Evolutionary conservation across 1,284 basidiomycete genomes (phyloP).

Genomic region (Naganishia sp.): DNA sequence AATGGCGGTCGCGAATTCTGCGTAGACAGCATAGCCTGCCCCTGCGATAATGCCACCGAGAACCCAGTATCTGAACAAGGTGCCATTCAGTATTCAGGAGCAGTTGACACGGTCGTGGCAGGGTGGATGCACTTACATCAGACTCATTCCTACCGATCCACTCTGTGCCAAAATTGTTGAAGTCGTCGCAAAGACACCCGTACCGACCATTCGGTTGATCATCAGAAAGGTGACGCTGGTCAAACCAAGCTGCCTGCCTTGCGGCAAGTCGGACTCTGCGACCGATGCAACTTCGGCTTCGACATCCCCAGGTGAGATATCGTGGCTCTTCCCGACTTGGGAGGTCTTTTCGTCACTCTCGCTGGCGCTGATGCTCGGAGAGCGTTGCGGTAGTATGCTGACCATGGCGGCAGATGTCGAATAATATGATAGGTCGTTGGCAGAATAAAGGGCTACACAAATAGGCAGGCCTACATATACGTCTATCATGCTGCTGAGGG

Average conservation of each 20-base stretch:
- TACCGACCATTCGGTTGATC: slow-evolving; percentile 31
- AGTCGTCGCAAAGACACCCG: slow-evolving; percentile 31
- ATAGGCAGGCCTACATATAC: too few species aligned
- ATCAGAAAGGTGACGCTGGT: slow-evolving; percentile 25
- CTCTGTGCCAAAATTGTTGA: slow-evolving; percentile 27
- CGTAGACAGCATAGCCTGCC: slow-evolving; percentile 27
- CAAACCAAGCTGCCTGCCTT: slow-evolving; percentile 24
- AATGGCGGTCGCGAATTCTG: slow-evolving; percentile 27
- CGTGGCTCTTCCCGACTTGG: slow-evolving; percentile 15
- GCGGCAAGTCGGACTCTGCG: slow-evolving; percentile 4
- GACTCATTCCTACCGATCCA: slow-evolving; percentile 27
- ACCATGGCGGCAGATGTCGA: background rate
- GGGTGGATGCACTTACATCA: slow-evolving; percentile 7
- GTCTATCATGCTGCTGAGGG: too few species aligned
- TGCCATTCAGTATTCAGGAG: background rate
- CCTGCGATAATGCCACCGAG: slow-evolving; percentile 28
- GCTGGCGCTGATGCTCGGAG: slow-evolving; percentile 11
- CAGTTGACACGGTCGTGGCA: background rate
- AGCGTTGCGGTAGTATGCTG: slow-evolving; percentile 1
- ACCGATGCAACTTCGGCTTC: slow-evolving; percentile 22
- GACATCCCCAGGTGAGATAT: slow-evolving; percentile 7
- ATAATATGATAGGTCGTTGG: too few species aligned
- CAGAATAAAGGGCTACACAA: too few species aligned
- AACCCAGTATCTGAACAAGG: slow-evolving; percentile 28
- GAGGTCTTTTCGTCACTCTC: slow-evolving; percentile 21